Evolutionary conservation across 495 filamentous ascomycete species (phyloP).

Genomic region (Chaetomium fimeti): DNA sequence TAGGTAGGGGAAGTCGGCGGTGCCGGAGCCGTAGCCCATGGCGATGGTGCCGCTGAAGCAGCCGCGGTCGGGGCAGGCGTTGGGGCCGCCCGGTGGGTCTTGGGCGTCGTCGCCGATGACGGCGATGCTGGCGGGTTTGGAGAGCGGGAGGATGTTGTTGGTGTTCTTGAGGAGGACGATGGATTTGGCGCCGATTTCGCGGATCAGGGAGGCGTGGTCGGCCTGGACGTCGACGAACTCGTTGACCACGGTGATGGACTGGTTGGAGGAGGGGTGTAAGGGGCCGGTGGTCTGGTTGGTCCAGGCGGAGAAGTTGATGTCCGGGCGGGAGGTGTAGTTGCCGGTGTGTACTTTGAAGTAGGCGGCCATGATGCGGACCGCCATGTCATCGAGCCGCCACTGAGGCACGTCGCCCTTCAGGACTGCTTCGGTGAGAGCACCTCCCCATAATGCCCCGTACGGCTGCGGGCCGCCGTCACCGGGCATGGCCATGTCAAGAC

Average conservation of each 20-base stretch:
- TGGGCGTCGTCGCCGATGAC: slow-evolving; percentile 4
- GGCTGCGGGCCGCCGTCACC: not conserved
- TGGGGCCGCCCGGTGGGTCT: not conserved
- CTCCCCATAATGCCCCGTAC: not conserved
- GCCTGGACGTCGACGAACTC: slow-evolving; percentile 7
- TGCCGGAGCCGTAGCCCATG: slow-evolving; percentile 9
- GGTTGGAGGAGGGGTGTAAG: slow-evolving; percentile 9
- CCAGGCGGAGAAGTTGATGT: slow-evolving; percentile 2
- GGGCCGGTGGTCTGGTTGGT: slow-evolving; percentile 2
- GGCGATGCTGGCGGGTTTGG: not conserved
- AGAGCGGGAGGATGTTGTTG: not conserved
- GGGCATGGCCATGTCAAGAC: slow-evolving; percentile 14
- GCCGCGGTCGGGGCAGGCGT: slow-evolving; percentile 12
- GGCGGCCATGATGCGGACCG: slow-evolving; percentile 6
- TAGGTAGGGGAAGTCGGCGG: slow-evolving; percentile 5
- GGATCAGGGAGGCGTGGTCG: slow-evolving; percentile 2
- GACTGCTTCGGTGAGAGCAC: slow-evolving; percentile 7
- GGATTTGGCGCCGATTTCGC: not conserved
- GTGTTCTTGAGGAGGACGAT: slow-evolving; percentile 14
- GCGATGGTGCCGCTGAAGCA: not conserved
- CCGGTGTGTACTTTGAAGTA: slow-evolving; percentile 5
- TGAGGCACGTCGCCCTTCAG: not conserved
- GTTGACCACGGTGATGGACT: slow-evolving; percentile 10
- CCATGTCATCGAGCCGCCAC: slow-evolving; percentile 12
- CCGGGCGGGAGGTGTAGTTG: slow-evolving; percentile 5